A percentile compares a stretch with the other conserved stretches of the same genome.
phyloP scores from a whole-genome alignment of 176 grass and related monocot species.

The Ensete glaucum region DNA sequence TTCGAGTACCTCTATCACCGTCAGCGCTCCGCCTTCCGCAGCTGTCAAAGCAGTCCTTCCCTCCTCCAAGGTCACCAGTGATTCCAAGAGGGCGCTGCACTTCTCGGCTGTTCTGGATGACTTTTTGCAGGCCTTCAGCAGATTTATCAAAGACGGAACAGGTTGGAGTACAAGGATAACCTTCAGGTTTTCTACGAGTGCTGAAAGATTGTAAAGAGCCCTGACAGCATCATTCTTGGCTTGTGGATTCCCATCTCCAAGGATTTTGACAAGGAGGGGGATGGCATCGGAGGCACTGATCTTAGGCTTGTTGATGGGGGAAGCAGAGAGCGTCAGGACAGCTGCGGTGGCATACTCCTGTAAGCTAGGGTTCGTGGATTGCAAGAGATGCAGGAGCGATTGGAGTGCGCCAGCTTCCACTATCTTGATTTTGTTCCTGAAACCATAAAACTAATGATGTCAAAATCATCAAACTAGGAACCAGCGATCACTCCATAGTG shows the following conservation, averaged over 20 bases:
- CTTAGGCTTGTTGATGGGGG: constrained; percentile 54
- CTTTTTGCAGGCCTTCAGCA: constrained; percentile 55
- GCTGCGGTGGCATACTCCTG: constrained; percentile 82
- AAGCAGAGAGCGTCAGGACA: constrained; percentile 77
- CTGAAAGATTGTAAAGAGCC: constrained; percentile 91
- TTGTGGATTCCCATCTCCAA: constrained; percentile 63
- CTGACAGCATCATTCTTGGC: constrained; percentile 61
- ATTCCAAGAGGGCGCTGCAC: constrained; percentile 71
- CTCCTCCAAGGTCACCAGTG: constrained; percentile 48
- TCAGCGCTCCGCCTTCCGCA: constrained; percentile 56
- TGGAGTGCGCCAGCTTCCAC: constrained; percentile 59
- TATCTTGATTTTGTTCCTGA: constrained; percentile 89
- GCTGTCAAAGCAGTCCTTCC: constrained; percentile 41
- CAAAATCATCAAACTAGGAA: not conserved
- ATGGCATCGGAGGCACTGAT: constrained; percentile 60
- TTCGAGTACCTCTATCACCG: constrained; percentile 68
- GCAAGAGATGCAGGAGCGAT: constrained; percentile 50
- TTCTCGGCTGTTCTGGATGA: constrained; percentile 70
- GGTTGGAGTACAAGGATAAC: constrained; percentile 49
- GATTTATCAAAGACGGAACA: constrained; percentile 40
- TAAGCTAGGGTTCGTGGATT: constrained; percentile 54
- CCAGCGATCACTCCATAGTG: not conserved
- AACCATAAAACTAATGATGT: not conserved
- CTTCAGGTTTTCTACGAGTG: constrained; percentile 40
- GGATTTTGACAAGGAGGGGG: constrained; percentile 54